Percentiles rank a stretch among this genome's conserved stretches.
These are phyloP conservation scores for Lactarius evosmus DNA, from an alignment of 768 basidiomycete genomes.

Conservation along the genomic window DNA sequence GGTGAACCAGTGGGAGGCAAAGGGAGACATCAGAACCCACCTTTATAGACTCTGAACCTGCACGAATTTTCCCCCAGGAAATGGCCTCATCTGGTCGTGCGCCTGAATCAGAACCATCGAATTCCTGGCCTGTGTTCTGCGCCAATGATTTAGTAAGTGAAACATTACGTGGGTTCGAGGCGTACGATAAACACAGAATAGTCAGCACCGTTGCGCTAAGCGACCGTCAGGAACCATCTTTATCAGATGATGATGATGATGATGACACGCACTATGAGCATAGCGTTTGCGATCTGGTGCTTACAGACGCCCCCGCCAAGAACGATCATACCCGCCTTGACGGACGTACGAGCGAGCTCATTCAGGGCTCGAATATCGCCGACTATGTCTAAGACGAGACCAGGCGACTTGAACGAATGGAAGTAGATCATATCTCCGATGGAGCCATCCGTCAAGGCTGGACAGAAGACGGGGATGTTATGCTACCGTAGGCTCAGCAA, in stretches of 20 bases:
- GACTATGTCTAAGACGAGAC: constrained; percentile 89
- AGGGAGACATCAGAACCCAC: constrained; percentile 36
- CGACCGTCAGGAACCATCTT: constrained; percentile 17
- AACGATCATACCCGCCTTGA: constrained; percentile 97
- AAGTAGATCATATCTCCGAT: constrained; percentile 99
- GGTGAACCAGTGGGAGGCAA: not conserved
- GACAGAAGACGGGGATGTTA: constrained; percentile 97
- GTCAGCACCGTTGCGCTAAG: constrained; percentile 94
- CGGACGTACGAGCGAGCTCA: constrained; percentile 80
- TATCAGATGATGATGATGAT: constrained; percentile 7
- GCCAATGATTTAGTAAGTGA: constrained; percentile 1
- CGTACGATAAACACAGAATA: constrained; percentile 92
- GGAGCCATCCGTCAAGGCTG: constrained; percentile 96
- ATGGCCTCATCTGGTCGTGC: constrained; percentile 97
- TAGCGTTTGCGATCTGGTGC: constrained; percentile 99
- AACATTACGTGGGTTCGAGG: constrained; percentile 13
- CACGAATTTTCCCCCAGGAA: constrained; percentile 97
- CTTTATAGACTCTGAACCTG: constrained; percentile 79
- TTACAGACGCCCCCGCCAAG: constrained; percentile 98
- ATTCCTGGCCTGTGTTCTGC: constrained; percentile 98
- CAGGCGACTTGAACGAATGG: constrained; percentile 87
- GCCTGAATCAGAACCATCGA: constrained; percentile 97
- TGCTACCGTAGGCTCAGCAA: constrained; percentile 57
- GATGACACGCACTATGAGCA: constrained; percentile 77
- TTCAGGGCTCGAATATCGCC: constrained; percentile 90